Evolutionary conservation across 768 basidiomycete species (phyloP).

Genomic region (Termitomyces sp.): DNA sequence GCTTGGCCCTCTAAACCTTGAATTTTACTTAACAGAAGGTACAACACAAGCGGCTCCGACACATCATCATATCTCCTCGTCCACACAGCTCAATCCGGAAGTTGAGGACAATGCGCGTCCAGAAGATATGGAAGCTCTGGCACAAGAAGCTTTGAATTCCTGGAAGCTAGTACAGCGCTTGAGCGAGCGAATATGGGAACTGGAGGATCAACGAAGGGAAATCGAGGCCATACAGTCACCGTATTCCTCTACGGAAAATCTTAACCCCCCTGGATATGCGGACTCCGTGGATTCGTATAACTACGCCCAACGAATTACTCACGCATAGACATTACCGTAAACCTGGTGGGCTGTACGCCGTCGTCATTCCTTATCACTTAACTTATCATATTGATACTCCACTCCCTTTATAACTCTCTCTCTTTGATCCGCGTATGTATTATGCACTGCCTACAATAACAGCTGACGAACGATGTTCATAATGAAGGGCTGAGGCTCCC

Average conservation of each 20-base stretch:
- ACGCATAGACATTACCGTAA: neutral
- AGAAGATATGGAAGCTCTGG: neutral
- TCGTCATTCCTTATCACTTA: neutral
- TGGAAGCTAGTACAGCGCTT: slow-evolving; percentile 1
- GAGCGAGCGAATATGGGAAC: slow-evolving; percentile 4
- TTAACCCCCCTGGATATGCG: neutral
- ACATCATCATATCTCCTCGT: neutral
- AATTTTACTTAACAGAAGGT: neutral
- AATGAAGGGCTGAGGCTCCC: neutral
- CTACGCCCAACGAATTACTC: neutral
- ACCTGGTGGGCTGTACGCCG: neutral
- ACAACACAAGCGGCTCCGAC: neutral
- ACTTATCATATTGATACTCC: neutral
- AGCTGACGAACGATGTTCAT: neutral
- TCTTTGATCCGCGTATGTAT: neutral
- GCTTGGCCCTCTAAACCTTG: neutral
- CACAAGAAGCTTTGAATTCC: neutral
- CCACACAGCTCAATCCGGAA: neutral
- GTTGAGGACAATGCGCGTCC: neutral
- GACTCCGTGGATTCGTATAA: slow-evolving; percentile 5
- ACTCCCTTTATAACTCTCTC: neutral
- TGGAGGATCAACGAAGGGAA: slow-evolving; percentile 7
- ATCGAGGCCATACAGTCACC: neutral
- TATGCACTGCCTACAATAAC: neutral
- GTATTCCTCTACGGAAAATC: neutral